A percentile compares a stretch with the other conserved stretches of the same genome.
Conservation (phyloP, 192 early-diverging fungal genomes). For the Podila horticola region DNA sequence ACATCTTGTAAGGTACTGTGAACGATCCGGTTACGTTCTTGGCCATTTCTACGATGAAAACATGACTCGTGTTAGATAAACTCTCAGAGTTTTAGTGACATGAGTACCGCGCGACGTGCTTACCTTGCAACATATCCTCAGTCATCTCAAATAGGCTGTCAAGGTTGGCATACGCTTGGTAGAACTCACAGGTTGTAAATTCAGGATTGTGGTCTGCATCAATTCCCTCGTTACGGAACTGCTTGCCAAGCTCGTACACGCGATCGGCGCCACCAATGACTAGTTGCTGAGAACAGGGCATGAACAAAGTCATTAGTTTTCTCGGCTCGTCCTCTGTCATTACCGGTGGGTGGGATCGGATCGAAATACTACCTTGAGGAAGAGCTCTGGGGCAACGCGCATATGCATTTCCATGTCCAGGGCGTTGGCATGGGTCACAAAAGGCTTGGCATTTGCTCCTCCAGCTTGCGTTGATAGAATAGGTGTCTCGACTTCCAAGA, state of each 20-base stretch:
- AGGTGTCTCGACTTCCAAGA: slow-evolving; percentile 90
- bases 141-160: slow-evolving; percentile 76
- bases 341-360: not conserved
- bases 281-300: slow-evolving; percentile 62
- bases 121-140: slow-evolving; percentile 70
- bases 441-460: slow-evolving; percentile 87
- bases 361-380: slow-evolving; percentile 67
- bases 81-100: too few relatives aligned
- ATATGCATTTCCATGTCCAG: slow-evolving; percentile 76
- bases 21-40: slow-evolving; percentile 33
- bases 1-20: slow-evolving; percentile 8
- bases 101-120: not conserved
- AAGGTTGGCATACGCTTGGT: slow-evolving; percentile 81
- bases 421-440: slow-evolving; percentile 73
- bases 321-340: not conserved
- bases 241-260: slow-evolving; percentile 91
- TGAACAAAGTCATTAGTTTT: too few relatives aligned
- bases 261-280: slow-evolving; percentile 87
- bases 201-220: slow-evolving; percentile 92
- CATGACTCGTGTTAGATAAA: not conserved
- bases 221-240: slow-evolving; percentile 92
- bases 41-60: slow-evolving; percentile 49
- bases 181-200: slow-evolving; percentile 92
- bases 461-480: slow-evolving; percentile 76
- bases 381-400: slow-evolving; percentile 88